phyloP scores from a whole-genome alignment of 2,329 filamentous ascomycete species.

The Amauroascus niger region DNA sequence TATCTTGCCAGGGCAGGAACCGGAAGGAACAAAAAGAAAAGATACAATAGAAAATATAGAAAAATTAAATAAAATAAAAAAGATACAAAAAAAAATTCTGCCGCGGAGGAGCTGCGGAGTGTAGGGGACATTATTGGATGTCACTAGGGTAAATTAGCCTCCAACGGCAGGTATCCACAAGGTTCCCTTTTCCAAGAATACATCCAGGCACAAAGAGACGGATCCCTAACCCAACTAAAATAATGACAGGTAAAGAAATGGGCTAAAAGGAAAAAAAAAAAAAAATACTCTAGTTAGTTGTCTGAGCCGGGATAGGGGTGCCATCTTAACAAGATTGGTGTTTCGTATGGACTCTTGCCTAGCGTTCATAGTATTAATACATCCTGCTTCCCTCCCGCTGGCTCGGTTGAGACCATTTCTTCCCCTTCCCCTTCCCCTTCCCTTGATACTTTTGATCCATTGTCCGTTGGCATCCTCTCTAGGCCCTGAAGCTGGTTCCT shows the following conservation, averaged over 20 bases:
- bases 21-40: no score
- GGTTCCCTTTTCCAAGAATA: conserved; percentile 7
- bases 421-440: not conserved
- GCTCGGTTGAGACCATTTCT: conserved; percentile 1
- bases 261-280: not conserved
- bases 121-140: not conserved
- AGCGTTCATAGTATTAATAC: conserved; percentile 8
- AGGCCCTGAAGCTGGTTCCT: conserved; percentile 10
- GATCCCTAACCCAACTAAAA: conserved; percentile 11
- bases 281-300: conserved; percentile 4
- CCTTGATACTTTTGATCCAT: conserved; percentile 2
- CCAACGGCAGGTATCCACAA: conserved; percentile 10
- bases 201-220: conserved; percentile 6
- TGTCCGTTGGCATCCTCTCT: conserved; percentile 6
- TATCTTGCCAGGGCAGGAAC: no score
- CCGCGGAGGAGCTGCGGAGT: not conserved
- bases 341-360: conserved; percentile 11
- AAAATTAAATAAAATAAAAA: not conserved
- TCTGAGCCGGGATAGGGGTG: conserved; percentile 10
- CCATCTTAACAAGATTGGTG: conserved; percentile 8
- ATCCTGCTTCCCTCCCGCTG: conserved; percentile 7
- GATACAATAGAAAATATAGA: not conserved
- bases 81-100: not conserved
- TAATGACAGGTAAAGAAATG: conserved; percentile 6
- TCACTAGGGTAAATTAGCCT: conserved; percentile 1